phyloP scores from a whole-genome alignment of 2,329 filamentous ascomycete species.

The Cordyceps tenuipes region DNA sequence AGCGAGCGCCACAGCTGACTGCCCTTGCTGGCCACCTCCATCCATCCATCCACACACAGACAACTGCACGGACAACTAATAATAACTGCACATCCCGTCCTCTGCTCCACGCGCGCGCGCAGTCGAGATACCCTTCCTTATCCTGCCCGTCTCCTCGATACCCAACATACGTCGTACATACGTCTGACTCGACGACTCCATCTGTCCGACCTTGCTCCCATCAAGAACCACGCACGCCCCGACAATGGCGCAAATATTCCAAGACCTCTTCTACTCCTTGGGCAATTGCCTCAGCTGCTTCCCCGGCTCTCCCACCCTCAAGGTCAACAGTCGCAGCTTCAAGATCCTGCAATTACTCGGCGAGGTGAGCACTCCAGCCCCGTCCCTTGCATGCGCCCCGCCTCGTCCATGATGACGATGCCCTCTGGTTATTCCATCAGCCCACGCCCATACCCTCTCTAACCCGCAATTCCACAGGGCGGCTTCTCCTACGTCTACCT shows the following conservation, averaged over 20 bases:
- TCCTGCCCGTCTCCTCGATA: background rate
- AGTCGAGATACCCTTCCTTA: background rate
- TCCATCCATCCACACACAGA: background rate
- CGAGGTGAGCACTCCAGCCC: slow-evolving; percentile 50
- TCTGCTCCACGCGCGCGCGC: background rate
- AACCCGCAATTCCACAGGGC: slow-evolving; percentile 44
- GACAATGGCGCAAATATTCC: slow-evolving; percentile 70
- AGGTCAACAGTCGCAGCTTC: slow-evolving; percentile 90
- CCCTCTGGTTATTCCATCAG: background rate
- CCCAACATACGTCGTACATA: background rate
- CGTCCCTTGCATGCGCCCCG: background rate
- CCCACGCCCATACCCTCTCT: background rate
- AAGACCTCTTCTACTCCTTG: slow-evolving; percentile 84
- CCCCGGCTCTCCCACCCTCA: slow-evolving; percentile 84
- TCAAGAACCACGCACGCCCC: background rate
- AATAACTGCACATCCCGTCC: background rate
- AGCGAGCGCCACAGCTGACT: background rate
- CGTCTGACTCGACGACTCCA: background rate
- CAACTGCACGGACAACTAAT: background rate
- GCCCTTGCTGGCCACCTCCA: background rate
- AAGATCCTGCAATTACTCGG: slow-evolving; percentile 91
- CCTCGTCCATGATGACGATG: background rate
- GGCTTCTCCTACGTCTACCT: slow-evolving; percentile 99
- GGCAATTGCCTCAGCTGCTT: slow-evolving; percentile 96
- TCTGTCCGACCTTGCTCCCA: background rate